A percentile compares a stretch with the other conserved stretches of the same genome.
Evolutionary conservation across 2,329 filamentous ascomycete genomes (phyloP).

Genomic region (Cladophialophora bantiana): DNA sequence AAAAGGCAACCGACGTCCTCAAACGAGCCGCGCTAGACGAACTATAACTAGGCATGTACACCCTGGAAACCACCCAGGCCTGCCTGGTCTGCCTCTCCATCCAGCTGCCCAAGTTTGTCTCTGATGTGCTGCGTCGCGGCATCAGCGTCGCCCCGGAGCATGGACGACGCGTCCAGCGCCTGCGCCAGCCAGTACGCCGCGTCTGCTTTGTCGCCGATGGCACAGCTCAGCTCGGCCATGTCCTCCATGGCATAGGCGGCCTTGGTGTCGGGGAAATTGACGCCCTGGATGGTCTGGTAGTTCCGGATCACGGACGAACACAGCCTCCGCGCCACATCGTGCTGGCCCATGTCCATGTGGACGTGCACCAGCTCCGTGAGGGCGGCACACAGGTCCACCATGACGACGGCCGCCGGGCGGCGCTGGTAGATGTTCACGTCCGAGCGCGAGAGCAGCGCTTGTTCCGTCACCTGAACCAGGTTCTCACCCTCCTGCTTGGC

Average conservation of each 20-base stretch:
- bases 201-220: background rate
- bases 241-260: constrained; percentile 25
- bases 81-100: too few species aligned
- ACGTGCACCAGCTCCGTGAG: constrained; percentile 20
- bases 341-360: constrained; percentile 14
- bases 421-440: background rate
- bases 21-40: too few species aligned
- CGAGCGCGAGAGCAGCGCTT: constrained; percentile 3
- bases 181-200: constrained; percentile 17
- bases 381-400: constrained; percentile 17
- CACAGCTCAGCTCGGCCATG: constrained; percentile 17
- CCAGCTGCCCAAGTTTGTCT: constrained; percentile 1
- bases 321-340: background rate
- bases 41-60: too few species aligned
- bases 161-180: constrained; percentile 18
- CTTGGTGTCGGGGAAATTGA: constrained; percentile 18
- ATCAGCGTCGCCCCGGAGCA: constrained; percentile 15
- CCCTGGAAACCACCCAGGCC: too few species aligned
- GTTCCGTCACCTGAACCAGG: constrained; percentile 9
- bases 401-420: background rate
- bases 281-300: constrained; percentile 7
- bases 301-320: constrained; percentile 13
- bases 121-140: constrained; percentile 14
- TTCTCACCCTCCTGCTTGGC: constrained; percentile 11
- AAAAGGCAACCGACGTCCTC: too few species aligned